Conservation (phyloP, 441 rosid species). For the Bruguiera hainesii region DNA sequence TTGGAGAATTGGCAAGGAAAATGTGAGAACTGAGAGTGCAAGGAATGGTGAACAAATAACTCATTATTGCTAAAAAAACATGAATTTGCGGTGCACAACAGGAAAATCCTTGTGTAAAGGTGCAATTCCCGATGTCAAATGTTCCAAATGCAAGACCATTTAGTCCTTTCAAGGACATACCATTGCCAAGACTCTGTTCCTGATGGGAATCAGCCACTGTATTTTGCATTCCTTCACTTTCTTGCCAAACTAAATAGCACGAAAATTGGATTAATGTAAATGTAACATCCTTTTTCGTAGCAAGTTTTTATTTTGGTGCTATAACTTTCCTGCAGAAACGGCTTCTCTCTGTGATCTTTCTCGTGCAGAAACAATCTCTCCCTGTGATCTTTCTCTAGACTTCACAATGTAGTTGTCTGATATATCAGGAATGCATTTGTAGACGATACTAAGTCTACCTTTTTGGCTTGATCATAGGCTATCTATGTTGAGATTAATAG, state of each 20-base stretch:
- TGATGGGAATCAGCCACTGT: slow-evolving; percentile 2
- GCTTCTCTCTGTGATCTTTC: too few species aligned
- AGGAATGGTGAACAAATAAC: slow-evolving; percentile 17
- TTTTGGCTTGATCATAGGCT: too few species aligned
- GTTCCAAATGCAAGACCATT: slow-evolving; percentile 21
- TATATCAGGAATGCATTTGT: too few species aligned
- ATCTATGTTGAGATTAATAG: too few species aligned
- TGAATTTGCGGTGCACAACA: slow-evolving; percentile 16
- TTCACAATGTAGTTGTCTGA: too few species aligned
- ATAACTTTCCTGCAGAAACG: too few species aligned
- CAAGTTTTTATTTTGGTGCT: too few species aligned
- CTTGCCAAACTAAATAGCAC: background rate
- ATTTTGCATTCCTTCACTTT: background rate
- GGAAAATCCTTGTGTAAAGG: slow-evolving; percentile 22
- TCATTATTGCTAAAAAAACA: slow-evolving; percentile 22
- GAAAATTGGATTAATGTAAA: slow-evolving; percentile 6
- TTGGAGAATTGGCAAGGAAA: background rate
- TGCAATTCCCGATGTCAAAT: slow-evolving; percentile 27
- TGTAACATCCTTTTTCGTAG: background rate
- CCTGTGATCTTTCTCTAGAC: too few species aligned
- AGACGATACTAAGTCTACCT: too few species aligned
- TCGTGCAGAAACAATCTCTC: too few species aligned
- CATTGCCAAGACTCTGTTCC: slow-evolving; percentile 40
- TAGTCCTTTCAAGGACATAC: slow-evolving; percentile 27
- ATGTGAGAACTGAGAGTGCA: background rate